These are phyloP conservation scores for Kodamaea sp. DNA, from an alignment of 1,139 yeast genomes.

Conservation along the genomic window DNA sequence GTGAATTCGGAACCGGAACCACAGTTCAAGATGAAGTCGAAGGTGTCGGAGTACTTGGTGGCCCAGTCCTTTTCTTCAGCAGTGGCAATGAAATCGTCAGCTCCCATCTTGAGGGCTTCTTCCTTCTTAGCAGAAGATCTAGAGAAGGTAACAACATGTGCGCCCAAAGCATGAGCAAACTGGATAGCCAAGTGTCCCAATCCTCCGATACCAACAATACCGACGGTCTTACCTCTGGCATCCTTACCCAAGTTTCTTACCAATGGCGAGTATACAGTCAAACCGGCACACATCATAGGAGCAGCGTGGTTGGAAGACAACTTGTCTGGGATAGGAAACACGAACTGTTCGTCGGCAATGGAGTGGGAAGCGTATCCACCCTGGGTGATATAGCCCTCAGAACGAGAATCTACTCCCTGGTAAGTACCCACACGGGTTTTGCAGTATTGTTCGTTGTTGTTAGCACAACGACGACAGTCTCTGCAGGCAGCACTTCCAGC, in stretches of 20 bases:
- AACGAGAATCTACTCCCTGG: conserved; percentile 31
- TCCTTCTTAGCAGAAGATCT: conserved; percentile 49
- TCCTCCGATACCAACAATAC: conserved; percentile 61
- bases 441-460: conserved; percentile 51
- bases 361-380: conserved; percentile 59
- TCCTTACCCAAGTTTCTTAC: conserved; percentile 37
- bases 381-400: conserved; percentile 47
- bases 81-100: conserved; percentile 53
- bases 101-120: conserved; percentile 55
- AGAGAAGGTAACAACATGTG: conserved; percentile 56
- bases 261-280: conserved; percentile 54
- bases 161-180: conserved; percentile 59
- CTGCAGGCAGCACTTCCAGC: conserved; percentile 49
- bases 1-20: conserved; percentile 44
- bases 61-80: conserved; percentile 43
- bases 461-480: conserved; percentile 45
- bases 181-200: conserved; percentile 61
- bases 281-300: conserved; percentile 55
- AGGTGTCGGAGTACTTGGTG: conserved; percentile 26
- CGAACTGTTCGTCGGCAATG: conserved; percentile 48
- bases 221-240: conserved; percentile 47
- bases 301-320: conserved; percentile 45
- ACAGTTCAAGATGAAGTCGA: conserved; percentile 51
- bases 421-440: conserved; percentile 43
- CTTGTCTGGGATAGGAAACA: conserved; percentile 49